These are phyloP conservation scores for Gossypium armourianum DNA, from an alignment of 441 rosid genomes.

Conservation along the genomic window DNA sequence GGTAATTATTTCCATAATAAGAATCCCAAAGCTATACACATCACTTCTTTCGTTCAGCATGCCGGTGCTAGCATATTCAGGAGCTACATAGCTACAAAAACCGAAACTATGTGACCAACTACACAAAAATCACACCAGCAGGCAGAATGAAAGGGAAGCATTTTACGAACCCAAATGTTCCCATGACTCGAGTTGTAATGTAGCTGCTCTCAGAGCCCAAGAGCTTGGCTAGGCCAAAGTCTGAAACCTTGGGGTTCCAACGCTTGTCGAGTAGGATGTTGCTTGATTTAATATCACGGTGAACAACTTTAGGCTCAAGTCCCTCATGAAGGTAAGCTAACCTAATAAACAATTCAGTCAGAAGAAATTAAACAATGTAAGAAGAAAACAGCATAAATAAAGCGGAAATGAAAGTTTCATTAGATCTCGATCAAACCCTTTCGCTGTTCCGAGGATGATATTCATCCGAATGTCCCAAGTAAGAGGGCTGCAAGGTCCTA, in stretches of 20 bases:
- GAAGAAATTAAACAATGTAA: neutral
- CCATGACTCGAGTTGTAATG: slow-evolving; percentile 69
- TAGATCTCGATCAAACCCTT: slow-evolving; percentile 29
- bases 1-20: slow-evolving; percentile 50
- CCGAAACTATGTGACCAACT: neutral
- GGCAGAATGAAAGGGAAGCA: neutral
- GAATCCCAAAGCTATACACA: slow-evolving; percentile 56
- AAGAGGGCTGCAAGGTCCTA: slow-evolving; percentile 53
- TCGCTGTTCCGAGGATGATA: slow-evolving; percentile 48
- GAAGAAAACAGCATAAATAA: neutral
- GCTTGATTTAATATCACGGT: slow-evolving; percentile 57
- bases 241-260: slow-evolving; percentile 58
- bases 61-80: slow-evolving; percentile 62
- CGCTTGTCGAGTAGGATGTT: slow-evolving; percentile 52
- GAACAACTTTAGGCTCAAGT: slow-evolving; percentile 61
- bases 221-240: slow-evolving; percentile 63
- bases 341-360: slow-evolving; percentile 23
- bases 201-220: slow-evolving; percentile 48
- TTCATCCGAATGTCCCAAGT: slow-evolving; percentile 62
- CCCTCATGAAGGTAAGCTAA: slow-evolving; percentile 55
- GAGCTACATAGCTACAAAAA: slow-evolving; percentile 48
- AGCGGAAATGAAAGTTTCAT: neutral
- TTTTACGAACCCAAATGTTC: slow-evolving; percentile 52
- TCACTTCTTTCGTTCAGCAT: slow-evolving; percentile 66
- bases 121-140: neutral